Conservation (phyloP, 2,329 filamentous ascomycete genomes). For the Keithomyces neogunnii region DNA sequence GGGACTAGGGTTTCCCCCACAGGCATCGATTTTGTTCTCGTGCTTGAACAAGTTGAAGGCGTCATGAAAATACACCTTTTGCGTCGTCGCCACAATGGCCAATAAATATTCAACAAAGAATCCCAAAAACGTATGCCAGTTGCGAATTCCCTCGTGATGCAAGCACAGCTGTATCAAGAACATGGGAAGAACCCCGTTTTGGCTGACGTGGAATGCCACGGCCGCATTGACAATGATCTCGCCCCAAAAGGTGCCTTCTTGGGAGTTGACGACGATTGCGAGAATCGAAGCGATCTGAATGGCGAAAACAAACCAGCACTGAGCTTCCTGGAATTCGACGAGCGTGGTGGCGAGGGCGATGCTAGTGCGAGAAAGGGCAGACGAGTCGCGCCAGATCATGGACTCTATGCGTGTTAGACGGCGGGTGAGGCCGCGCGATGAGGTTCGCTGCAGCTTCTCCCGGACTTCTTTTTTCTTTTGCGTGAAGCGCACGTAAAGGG, state of each 20-base stretch:
- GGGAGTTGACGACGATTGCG: slow-evolving; percentile 30
- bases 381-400: slow-evolving; percentile 28
- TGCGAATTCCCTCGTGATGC: slow-evolving; percentile 30
- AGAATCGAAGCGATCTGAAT: slow-evolving; percentile 31
- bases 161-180: slow-evolving; percentile 28
- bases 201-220: slow-evolving; percentile 27
- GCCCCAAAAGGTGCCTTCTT: slow-evolving; percentile 30
- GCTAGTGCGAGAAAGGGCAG: slow-evolving; percentile 27
- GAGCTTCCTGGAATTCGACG: slow-evolving; percentile 32
- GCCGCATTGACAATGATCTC: slow-evolving; percentile 30
- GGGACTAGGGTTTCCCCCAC: slow-evolving; percentile 28
- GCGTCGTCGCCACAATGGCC: slow-evolving; percentile 27
- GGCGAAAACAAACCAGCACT: slow-evolving; percentile 31
- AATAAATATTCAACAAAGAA: slow-evolving; percentile 29
- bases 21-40: slow-evolving; percentile 22
- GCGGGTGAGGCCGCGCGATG: slow-evolving; percentile 14
- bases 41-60: slow-evolving; percentile 25
- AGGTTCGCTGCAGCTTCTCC: not conserved
- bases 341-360: slow-evolving; percentile 30
- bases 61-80: slow-evolving; percentile 25
- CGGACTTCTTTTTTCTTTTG: slow-evolving; percentile 14
- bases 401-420: slow-evolving; percentile 25
- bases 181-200: slow-evolving; percentile 29
- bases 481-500: slow-evolving; percentile 23
- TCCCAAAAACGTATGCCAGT: slow-evolving; percentile 32